These are phyloP conservation scores for Niveomyces coronatus DNA, from an alignment of 2,329 filamentous ascomycete genomes.

Conservation along the genomic window DNA sequence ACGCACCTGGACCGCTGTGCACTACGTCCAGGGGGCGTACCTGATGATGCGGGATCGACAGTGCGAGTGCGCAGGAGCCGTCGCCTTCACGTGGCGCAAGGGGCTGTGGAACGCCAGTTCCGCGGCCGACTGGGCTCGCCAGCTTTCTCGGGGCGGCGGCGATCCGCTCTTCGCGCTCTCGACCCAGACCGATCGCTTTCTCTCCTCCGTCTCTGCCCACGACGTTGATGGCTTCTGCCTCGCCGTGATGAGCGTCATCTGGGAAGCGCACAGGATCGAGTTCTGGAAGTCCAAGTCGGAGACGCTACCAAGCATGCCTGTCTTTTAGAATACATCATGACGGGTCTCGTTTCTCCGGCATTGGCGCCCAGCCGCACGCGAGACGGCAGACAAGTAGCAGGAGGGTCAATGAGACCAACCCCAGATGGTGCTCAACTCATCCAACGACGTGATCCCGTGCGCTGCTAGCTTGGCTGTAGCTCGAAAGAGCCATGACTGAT, in stretches of 20 bases:
- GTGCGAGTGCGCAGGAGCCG: constrained; percentile 13
- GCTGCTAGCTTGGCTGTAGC: no score
- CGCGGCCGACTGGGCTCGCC: constrained; percentile 15
- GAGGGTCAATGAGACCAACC: no score
- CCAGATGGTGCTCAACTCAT: no score
- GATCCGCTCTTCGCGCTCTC: constrained; percentile 9
- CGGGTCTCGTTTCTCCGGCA: no score
- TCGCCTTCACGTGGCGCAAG: constrained; percentile 16
- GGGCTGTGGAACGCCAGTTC: constrained; percentile 19
- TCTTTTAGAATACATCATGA: no score
- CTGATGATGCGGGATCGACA: constrained; percentile 11
- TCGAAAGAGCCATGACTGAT: no score
- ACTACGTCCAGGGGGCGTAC: constrained; percentile 13
- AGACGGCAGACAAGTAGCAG: no score
- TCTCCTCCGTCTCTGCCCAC: not conserved
- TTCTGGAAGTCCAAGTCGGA: constrained; percentile 5
- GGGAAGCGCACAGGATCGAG: constrained; percentile 7
- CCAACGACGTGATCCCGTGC: no score
- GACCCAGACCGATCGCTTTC: not conserved
- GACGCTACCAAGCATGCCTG: no score
- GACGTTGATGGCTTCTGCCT: constrained; percentile 6
- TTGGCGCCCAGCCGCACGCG: no score
- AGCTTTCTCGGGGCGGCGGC: constrained; percentile 5
- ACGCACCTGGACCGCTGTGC: constrained; percentile 16
- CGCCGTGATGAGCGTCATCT: constrained; percentile 3